These are phyloP conservation scores for Tremella mesenterica DNA, from an alignment of 768 basidiomycete species.

Conservation along the genomic window DNA sequence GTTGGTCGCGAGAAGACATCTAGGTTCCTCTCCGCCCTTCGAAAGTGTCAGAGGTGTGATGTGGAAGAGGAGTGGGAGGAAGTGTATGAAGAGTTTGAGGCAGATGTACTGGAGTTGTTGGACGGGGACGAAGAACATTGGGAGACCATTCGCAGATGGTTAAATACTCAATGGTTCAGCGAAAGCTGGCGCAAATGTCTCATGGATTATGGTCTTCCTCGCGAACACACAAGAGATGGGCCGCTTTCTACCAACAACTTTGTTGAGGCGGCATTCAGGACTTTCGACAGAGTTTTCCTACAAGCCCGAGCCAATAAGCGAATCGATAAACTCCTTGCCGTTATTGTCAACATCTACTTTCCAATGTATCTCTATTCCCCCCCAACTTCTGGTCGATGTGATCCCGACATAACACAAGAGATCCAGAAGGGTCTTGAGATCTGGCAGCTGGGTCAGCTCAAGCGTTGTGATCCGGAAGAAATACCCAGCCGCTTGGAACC, in stretches of 20 bases:
- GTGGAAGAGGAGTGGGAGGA: not conserved
- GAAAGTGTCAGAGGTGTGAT: slow-evolving; percentile 4
- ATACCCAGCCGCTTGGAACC: too few species aligned
- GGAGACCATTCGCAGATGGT: not conserved
- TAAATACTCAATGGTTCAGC: slow-evolving; percentile 4
- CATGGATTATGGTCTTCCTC: slow-evolving; percentile 6
- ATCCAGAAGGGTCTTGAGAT: too few species aligned
- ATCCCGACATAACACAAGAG: too few species aligned
- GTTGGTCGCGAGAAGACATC: not conserved
- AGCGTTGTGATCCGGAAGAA: too few species aligned
- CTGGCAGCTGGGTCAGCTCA: too few species aligned
- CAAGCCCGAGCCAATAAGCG: slow-evolving; percentile 5
- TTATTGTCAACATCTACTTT: too few species aligned
- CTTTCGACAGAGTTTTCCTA: slow-evolving; percentile 9
- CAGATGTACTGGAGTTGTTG: not conserved
- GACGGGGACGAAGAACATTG: slow-evolving; percentile 1
- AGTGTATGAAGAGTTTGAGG: not conserved
- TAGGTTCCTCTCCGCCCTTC: not conserved
- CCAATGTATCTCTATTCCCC: too few species aligned
- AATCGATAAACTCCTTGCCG: too few species aligned
- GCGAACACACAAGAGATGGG: slow-evolving; percentile 1
- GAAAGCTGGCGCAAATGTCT: slow-evolving; percentile 1
- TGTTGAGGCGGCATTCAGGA: slow-evolving; percentile 3
- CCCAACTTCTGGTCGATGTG: too few species aligned
- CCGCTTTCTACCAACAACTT: slow-evolving; percentile 9